These are phyloP conservation scores for Orobanche coerulescens DNA, from an alignment of 257 asterid genomes.

Conservation along the genomic window DNA sequence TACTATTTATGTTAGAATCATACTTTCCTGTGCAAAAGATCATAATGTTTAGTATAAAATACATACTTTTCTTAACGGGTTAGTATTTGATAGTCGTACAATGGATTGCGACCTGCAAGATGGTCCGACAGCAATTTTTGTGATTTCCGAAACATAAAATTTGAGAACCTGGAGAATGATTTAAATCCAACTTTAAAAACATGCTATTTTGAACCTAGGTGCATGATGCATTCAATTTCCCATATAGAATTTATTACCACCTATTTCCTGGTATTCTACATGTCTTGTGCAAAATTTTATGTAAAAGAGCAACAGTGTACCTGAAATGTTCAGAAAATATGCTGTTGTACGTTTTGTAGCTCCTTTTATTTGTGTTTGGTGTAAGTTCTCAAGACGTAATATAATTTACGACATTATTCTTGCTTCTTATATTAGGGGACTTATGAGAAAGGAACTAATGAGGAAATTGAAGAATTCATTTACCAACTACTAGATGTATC, in stretches of 20 bases:
- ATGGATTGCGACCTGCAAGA: no score
- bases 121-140: no score
- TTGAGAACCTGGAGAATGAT: neutral
- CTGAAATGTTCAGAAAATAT: neutral
- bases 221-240: neutral
- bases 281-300: neutral
- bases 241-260: neutral
- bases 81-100: no score
- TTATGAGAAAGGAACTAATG: conserved; percentile 82
- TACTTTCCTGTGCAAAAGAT: no score
- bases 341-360: neutral
- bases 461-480: conserved; percentile 84
- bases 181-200: neutral
- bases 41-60: no score
- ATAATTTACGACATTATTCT: neutral
- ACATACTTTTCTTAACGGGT: no score
- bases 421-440: conserved; percentile 49
- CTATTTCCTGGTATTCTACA: neutral
- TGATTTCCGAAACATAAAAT: neutral
- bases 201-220: neutral
- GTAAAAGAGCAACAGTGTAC: neutral
- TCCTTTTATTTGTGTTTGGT: neutral
- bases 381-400: neutral
- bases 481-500: conserved; percentile 69
- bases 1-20: no score